Evolutionary conservation across 306 rosid species (phyloP).

Genomic region (Rosa chinensis): DNA sequence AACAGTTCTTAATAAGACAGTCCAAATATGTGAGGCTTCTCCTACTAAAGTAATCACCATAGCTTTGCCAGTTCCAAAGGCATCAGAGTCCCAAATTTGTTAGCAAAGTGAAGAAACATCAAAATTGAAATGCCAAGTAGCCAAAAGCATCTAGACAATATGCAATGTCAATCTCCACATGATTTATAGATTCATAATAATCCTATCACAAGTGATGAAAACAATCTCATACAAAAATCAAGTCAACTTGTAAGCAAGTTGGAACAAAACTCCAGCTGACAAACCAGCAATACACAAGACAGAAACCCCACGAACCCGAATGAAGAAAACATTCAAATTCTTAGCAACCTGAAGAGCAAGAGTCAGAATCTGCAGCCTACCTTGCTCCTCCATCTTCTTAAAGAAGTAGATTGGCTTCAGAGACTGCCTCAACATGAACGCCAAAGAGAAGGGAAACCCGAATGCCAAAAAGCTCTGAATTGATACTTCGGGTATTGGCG

Average conservation of each 20-base stretch:
- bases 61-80: background rate
- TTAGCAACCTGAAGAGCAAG: conserved; percentile 63
- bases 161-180: background rate
- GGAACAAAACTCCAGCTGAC: conserved; percentile 42
- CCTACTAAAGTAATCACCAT: background rate
- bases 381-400: conserved; percentile 66
- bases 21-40: no score
- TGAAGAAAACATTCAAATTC: conserved; percentile 57
- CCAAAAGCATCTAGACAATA: background rate
- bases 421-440: conserved; percentile 63
- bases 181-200: background rate
- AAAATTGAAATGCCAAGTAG: background rate
- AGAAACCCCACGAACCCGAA: conserved; percentile 53
- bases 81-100: background rate
- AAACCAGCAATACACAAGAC: conserved; percentile 48
- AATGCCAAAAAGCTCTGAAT: conserved; percentile 69
- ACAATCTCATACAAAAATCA: background rate
- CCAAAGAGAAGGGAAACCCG: conserved; percentile 69
- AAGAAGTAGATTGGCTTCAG: conserved; percentile 62
- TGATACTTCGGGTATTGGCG: conserved; percentile 47
- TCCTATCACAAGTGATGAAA: background rate
- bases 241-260: conserved; percentile 46
- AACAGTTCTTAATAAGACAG: no score
- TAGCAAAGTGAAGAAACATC: background rate
- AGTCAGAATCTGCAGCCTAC: conserved; percentile 66